A percentile compares a stretch with the other conserved stretches of the same genome.
phyloP scores from a whole-genome alignment of 345 rosid genomes.

The Gossypioides kirkii region DNA sequence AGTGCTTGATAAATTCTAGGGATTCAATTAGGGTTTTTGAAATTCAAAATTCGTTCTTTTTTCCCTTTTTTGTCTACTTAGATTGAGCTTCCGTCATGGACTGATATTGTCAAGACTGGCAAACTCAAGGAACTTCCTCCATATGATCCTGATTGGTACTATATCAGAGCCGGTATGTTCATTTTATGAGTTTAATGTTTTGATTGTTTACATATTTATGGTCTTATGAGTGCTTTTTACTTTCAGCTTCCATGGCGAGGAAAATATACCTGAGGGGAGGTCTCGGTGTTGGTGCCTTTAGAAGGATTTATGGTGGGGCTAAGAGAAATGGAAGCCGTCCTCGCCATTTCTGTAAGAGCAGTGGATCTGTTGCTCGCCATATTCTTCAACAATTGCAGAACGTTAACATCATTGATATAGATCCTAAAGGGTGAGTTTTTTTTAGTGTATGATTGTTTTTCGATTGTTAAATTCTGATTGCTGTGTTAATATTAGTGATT shows the following conservation, averaged over 20 bases:
- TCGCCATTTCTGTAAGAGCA: slow-evolving; percentile 2
- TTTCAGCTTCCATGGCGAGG: background rate
- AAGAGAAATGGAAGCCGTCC: background rate
- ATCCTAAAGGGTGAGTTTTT: background rate
- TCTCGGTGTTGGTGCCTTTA: background rate
- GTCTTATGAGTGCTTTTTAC: background rate
- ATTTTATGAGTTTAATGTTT: background rate
- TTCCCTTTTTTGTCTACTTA: background rate
- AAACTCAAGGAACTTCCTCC: background rate
- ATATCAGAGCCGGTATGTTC: background rate
- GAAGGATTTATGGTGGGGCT: background rate
- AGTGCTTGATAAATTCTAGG: background rate
- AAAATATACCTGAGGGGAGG: slow-evolving; percentile 2
- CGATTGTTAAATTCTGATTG: background rate
- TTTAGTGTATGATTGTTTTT: background rate
- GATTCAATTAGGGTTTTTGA: background rate
- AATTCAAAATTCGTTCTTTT: background rate
- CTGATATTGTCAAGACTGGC: background rate
- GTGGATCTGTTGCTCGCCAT: background rate
- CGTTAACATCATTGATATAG: background rate
- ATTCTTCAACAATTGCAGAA: slow-evolving; percentile 3
- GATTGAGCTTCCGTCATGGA: slow-evolving; percentile 4
- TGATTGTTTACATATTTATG: background rate
- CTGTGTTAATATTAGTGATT: background rate
- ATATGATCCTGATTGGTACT: slow-evolving; percentile 1